These are phyloP conservation scores for Stipa capillata DNA, from an alignment of 176 grass and related monocot genomes.

Conservation along the genomic window DNA sequence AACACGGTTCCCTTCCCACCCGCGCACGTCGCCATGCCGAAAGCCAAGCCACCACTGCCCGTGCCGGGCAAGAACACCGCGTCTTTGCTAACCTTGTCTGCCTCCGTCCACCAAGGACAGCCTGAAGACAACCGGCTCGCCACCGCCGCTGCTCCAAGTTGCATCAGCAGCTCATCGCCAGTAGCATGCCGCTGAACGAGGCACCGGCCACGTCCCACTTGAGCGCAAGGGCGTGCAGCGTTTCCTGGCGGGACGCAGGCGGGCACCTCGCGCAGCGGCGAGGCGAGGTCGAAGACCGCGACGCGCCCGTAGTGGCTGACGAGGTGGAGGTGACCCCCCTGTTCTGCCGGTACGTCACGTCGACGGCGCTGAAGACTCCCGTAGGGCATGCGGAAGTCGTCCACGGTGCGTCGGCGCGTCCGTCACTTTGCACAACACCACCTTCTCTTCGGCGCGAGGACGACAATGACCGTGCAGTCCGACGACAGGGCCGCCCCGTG, in stretches of 20 bases:
- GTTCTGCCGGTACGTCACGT: neutral
- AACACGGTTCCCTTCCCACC: neutral
- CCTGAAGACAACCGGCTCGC: neutral
- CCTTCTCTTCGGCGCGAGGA: neutral
- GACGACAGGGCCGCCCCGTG: neutral
- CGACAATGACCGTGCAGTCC: neutral
- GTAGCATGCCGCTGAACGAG: neutral
- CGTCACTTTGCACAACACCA: neutral
- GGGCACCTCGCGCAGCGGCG: neutral
- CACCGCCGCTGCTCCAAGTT: neutral
- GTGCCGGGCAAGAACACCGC: neutral
- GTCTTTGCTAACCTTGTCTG: neutral
- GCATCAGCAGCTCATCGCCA: neutral
- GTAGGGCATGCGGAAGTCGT: neutral
- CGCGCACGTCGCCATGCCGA: neutral
- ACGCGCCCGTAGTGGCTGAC: constrained; percentile 10
- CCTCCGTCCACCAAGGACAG: constrained; percentile 1
- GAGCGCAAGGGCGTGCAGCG: neutral
- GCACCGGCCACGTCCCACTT: neutral
- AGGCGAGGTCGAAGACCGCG: neutral
- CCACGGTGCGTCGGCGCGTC: constrained; percentile 14
- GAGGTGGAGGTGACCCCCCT: neutral
- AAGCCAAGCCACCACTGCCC: neutral
- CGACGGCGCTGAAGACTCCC: neutral
- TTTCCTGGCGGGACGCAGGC: constrained; percentile 4